Percentiles rank a stretch among this genome's conserved stretches.
phyloP scores from a whole-genome alignment of 2,329 filamentous ascomycete species.

The Trichophyton verrucosum region DNA sequence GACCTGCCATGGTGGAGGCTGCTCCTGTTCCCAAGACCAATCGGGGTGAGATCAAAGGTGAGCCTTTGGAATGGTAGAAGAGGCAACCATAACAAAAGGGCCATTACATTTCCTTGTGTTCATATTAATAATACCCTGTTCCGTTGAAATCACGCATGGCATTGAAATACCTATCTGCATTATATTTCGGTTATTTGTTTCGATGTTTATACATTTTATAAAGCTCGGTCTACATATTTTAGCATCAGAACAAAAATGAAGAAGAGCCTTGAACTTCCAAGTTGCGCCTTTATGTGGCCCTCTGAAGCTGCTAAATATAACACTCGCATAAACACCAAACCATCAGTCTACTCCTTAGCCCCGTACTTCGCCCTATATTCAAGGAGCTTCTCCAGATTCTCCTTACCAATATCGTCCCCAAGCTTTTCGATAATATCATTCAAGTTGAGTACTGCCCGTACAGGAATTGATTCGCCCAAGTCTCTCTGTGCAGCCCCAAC shows the following conservation, averaged over 20 bases:
- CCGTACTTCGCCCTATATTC: slow-evolving; percentile 51
- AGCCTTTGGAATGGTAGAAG: slow-evolving; percentile 76
- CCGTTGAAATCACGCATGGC: background rate
- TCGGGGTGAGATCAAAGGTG: slow-evolving; percentile 66
- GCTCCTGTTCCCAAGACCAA: slow-evolving; percentile 77
- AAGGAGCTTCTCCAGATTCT: slow-evolving; percentile 55
- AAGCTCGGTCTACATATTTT: background rate
- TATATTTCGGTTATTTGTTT: background rate
- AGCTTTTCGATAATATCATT: slow-evolving; percentile 67
- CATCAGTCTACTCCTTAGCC: slow-evolving; percentile 15
- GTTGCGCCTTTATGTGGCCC: background rate
- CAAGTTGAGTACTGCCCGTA: slow-evolving; percentile 64
- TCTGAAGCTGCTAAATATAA: background rate
- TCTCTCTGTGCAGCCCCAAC: slow-evolving; percentile 77
- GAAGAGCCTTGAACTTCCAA: background rate
- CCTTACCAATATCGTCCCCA: slow-evolving; percentile 47
- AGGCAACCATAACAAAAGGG: background rate
- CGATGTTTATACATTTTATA: background rate
- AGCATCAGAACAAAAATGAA: background rate
- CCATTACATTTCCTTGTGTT: background rate
- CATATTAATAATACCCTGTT: background rate
- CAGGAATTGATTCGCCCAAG: slow-evolving; percentile 57
- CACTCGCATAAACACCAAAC: background rate
- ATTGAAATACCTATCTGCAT: background rate
- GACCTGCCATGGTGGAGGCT: slow-evolving; percentile 51